phyloP scores from a whole-genome alignment of 352 stramenopile genomes.

The Phytophthora cryptogea region DNA sequence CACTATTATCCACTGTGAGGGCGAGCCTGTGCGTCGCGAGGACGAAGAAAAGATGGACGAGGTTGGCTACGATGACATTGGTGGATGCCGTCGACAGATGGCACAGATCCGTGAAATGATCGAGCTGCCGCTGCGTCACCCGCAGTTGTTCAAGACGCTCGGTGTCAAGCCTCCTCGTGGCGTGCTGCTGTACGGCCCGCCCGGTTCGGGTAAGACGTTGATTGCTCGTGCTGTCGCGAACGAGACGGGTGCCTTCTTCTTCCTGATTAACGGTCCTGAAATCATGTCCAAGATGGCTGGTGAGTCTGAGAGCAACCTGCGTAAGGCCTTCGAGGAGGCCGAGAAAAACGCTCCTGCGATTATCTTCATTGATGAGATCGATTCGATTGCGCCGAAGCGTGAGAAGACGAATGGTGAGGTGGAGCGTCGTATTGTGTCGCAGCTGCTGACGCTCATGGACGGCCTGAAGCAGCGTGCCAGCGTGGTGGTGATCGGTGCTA shows the following conservation, averaged over 20 bases:
- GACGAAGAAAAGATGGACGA: constrained; percentile 99
- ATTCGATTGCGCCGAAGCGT: constrained; percentile 97
- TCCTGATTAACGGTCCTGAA: constrained; percentile 99
- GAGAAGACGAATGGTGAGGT: constrained; percentile 99
- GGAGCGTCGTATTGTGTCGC: constrained; percentile 98
- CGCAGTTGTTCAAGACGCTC: constrained; percentile 98
- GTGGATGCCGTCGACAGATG: constrained; percentile 98
- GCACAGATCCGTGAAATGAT: constrained; percentile 99
- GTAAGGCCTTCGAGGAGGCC: constrained; percentile 98
- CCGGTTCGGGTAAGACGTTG: constrained; percentile 98
- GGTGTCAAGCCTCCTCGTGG: constrained; percentile 99
- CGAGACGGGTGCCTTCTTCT: constrained; percentile 99
- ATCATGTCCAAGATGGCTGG: constrained; percentile 99
- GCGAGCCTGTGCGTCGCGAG: constrained; percentile 97
- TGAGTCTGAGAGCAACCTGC: constrained; percentile 92
- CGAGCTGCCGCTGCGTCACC: constrained; percentile 97
- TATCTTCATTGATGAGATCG: constrained; percentile 99
- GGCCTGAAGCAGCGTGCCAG: constrained; percentile 91
- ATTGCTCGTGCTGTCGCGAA: constrained; percentile 99
- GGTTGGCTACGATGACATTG: constrained; percentile 99
- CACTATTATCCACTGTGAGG: constrained; percentile 99
- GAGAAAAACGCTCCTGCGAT: constrained; percentile 99
- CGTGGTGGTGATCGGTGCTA: constrained; percentile 99
- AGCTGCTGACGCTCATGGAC: constrained; percentile 99
- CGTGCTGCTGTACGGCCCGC: constrained; percentile 99